Evolutionary conservation across 2,329 filamentous ascomycete genomes (phyloP).

Genomic region (Cercospora brassicicola): DNA sequence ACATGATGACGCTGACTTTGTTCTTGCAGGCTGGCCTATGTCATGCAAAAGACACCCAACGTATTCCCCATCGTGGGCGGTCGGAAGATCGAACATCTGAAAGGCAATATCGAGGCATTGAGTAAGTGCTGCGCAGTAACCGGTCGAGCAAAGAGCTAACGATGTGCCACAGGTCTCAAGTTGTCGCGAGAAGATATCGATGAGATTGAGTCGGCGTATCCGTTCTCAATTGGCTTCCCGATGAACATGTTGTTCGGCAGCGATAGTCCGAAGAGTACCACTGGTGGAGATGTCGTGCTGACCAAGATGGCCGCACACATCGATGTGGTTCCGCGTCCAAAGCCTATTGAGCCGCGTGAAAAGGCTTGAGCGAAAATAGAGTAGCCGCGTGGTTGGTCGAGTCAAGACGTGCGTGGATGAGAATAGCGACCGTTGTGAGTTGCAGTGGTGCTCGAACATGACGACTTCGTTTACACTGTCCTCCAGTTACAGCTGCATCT

Average conservation of each 20-base stretch:
- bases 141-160: background rate
- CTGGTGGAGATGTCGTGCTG: slow-evolving; percentile 38
- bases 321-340: slow-evolving; percentile 17
- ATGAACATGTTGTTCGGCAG: slow-evolving; percentile 55
- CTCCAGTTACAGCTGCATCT: background rate
- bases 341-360: slow-evolving; percentile 23
- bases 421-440: background rate
- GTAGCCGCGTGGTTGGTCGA: background rate
- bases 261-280: slow-evolving; percentile 18
- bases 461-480: background rate
- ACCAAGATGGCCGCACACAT: slow-evolving; percentile 22
- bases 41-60: slow-evolving; percentile 64
- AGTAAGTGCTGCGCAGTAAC: slow-evolving; percentile 32
- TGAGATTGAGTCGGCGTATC: slow-evolving; percentile 62
- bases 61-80: slow-evolving; percentile 74
- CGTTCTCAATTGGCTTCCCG: slow-evolving; percentile 69
- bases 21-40: slow-evolving; percentile 59
- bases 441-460: background rate
- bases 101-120: slow-evolving; percentile 68
- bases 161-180: slow-evolving; percentile 42
- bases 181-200: slow-evolving; percentile 63
- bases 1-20: background rate
- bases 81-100: slow-evolving; percentile 67
- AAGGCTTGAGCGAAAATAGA: background rate
- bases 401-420: background rate